Base-by-base conservation (phyloP, 2,329 filamentous ascomycete species). In the Aspergillus ustus region DNA sequence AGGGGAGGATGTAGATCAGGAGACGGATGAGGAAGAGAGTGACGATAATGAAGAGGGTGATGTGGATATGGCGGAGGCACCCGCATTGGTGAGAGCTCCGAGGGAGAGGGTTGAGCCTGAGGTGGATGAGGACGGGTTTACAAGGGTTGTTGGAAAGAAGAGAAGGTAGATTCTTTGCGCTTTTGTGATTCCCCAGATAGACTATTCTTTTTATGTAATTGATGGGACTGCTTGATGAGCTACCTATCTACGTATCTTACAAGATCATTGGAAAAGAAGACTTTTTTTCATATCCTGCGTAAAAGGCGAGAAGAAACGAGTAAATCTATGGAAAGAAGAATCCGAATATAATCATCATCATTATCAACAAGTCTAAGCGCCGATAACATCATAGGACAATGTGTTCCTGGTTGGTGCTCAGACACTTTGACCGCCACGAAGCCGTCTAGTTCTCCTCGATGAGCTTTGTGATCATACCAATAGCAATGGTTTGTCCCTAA, bases 381-480 rank as follows among this genome's bases (percentile, higher is more conserved):
- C 62, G 29, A 34, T 65, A 66, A 34, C 60, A 22, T 45, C 37
- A 52, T 40, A 34, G 54, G 45, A 55, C 20, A 20, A 7, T 9
- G 17, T 11, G 49, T 46, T 8, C 25, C n/a, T 22, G 17, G 19
- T 43, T n/a, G 53, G n/a, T 19, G 28, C 28, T 34, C 22, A 13
- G 43, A 45, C 34, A 19, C 48, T 40, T 58, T 7, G 40, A 52
- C 25, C 45, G 8, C 13, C 17, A 34, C n/a, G 29, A 67, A 29
- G 70, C 34, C 37, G 34, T 67, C 25, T 65, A 59, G 34, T 74
- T 71, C 20, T 67, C 25, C 31, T 57, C 56, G 69, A 91, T 87
- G 63, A 99, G 86, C 85, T 93, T 97, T 63, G 92, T 97, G 77
- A 99, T 96, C 87, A 99, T 99, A 74, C 95, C 95, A 81, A 99